Base-by-base conservation (phyloP, 2,329 filamentous ascomycete genomes). In the Sphaerostilbella broomeana region DNA sequence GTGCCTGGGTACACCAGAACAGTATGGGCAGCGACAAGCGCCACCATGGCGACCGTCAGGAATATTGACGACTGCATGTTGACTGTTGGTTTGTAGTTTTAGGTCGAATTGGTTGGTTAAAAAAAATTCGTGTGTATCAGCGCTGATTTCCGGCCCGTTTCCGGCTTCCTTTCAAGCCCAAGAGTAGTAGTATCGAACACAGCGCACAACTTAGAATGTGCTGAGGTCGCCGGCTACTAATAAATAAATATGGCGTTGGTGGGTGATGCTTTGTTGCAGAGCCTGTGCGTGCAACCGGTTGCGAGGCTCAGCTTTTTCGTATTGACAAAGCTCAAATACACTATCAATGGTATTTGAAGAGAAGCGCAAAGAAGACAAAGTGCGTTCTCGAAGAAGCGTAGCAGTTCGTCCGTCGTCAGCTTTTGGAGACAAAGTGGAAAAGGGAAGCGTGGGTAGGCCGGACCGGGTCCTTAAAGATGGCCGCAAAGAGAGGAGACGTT, bases 1-100 rank as follows among this genome's bases (percentile, higher is more conserved):
- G 84, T 90, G 50, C 84, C 85, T 0, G 87, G 88, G 57, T 94
- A 94, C 47, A 81, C 81, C 60, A 94, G 82, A 56, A 94, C 75
- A n/a, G 75, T 84, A 60, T 94, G 86, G n/a, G 81, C 79, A 22
- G 72, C 67, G 47, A 69, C 68, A 52, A 80, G 48, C 27, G 68
- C 62, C 44, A 69, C 70, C 49, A 68, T 53, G 56, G 64, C 56
- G 41, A 75, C 47, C 40, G 65, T 57, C 46, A 64, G 42, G 39
- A 63, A 32, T 29, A 66, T 54, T 52, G 70, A 70, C 39, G 61
- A 58, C 40, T 67, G 53, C 73, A 76, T 77, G 17, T 48, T 63
- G 59, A 34, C n/a, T n/a, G n/a, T n/a, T n/a, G n/a, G n/a, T n/a
- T n/a, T n/a, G n/a, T n/a, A n/a, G n/a, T n/a, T n/a, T n/a, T n/a